Percentiles rank a stretch among this genome's conserved stretches.
phyloP scores from a whole-genome alignment of 352 stramenopile species.

The Hyaloperonospora arabidopsidis region DNA sequence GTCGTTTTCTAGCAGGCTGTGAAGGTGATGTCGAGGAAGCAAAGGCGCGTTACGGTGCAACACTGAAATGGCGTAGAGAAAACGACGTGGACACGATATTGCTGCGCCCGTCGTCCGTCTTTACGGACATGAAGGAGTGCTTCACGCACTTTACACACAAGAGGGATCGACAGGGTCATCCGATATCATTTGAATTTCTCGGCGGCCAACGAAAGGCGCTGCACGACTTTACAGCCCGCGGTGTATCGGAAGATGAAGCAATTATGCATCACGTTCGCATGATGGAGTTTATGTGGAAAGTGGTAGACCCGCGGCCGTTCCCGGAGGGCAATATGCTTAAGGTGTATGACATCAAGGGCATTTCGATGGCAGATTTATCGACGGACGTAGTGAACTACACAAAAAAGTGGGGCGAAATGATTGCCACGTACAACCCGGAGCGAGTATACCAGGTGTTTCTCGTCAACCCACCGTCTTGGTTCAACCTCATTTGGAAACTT shows the following conservation, averaged over 20 bases:
- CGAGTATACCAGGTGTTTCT: constrained; percentile 67
- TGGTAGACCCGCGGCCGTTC: constrained; percentile 52
- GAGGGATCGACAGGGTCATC: constrained; percentile 51
- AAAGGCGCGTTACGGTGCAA: constrained; percentile 52
- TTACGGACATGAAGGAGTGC: constrained; percentile 53
- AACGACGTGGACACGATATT: constrained; percentile 68
- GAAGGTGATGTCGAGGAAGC: constrained; percentile 63
- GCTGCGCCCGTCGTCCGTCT: constrained; percentile 43
- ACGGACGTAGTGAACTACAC: constrained; percentile 65
- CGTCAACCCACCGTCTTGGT: constrained; percentile 65
- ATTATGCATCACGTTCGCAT: constrained; percentile 58
- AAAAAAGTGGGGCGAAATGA: constrained; percentile 51
- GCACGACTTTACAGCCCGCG: constrained; percentile 45
- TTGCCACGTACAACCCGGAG: constrained; percentile 70
- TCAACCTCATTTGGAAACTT: constrained; percentile 76
- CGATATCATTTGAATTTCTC: constrained; percentile 49
- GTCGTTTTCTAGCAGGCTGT: constrained; percentile 56
- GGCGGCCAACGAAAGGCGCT: constrained; percentile 54
- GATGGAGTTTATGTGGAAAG: constrained; percentile 66
- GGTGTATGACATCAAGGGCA: constrained; percentile 69
- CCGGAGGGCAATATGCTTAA: constrained; percentile 60
- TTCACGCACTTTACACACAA: constrained; percentile 63
- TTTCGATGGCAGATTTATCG: constrained; percentile 63
- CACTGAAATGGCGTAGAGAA: constrained; percentile 58
- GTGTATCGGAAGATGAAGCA: constrained; percentile 49